Evolutionary conservation across 192 early-diverging fungal genomes (phyloP).

Genomic region (Chytriomyces sp.): DNA sequence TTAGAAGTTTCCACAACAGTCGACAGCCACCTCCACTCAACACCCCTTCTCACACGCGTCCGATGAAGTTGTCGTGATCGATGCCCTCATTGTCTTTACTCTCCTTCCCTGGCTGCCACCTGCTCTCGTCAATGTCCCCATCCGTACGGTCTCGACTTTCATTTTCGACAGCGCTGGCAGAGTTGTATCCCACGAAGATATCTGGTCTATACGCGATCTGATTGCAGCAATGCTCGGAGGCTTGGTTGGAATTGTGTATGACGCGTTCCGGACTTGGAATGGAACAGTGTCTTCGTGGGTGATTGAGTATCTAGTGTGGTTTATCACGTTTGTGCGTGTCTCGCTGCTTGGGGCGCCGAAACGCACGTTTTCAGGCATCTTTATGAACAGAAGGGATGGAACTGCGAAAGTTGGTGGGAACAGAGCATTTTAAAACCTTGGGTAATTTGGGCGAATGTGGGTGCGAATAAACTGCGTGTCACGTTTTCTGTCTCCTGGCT

Average conservation of each 20-base stretch:
- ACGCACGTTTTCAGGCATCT: neutral
- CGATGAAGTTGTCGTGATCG: slow-evolving; percentile 23
- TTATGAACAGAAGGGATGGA: too few species aligned
- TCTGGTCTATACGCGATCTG: slow-evolving; percentile 10
- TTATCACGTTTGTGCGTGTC: neutral
- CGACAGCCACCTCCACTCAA: neutral
- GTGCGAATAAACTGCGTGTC: too few species aligned
- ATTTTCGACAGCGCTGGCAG: slow-evolving; percentile 12
- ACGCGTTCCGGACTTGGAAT: slow-evolving; percentile 5
- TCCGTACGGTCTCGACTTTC: neutral
- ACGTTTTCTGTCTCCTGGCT: too few species aligned
- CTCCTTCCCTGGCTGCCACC: slow-evolving; percentile 20
- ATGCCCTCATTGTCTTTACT: slow-evolving; percentile 17
- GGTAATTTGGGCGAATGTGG: too few species aligned
- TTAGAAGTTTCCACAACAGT: neutral
- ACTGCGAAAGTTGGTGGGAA: too few species aligned
- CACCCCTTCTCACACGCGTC: neutral
- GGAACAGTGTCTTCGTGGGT: neutral
- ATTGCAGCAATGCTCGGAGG: neutral
- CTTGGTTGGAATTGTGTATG: neutral
- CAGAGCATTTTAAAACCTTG: too few species aligned
- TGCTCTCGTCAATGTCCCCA: neutral
- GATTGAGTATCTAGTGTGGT: neutral
- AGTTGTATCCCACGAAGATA: slow-evolving; percentile 21
- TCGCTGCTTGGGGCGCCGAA: neutral